phyloP scores from a whole-genome alignment of 2,329 filamentous ascomycete species.

The Alternaria sp. region DNA sequence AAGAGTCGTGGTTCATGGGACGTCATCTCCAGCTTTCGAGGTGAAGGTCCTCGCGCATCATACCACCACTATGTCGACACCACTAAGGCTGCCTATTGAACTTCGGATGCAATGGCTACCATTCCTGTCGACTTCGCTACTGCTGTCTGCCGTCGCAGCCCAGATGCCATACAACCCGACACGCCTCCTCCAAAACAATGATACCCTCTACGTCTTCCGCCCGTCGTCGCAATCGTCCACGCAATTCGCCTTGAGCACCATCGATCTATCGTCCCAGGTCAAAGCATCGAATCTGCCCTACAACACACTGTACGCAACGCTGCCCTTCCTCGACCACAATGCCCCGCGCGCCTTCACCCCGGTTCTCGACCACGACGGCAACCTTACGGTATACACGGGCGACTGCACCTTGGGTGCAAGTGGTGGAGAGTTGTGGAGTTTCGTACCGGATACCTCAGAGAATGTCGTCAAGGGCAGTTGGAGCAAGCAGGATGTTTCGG shows the following conservation, averaged over 20 bases:
- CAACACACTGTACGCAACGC: constrained; percentile 59
- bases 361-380: constrained; percentile 69
- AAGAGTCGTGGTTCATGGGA: constrained; percentile 25
- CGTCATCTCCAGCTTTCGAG: constrained; percentile 17
- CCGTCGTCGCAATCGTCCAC: constrained; percentile 56
- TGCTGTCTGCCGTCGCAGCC: constrained; percentile 23
- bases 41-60: constrained; percentile 26
- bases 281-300: constrained; percentile 52
- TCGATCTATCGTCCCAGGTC: constrained; percentile 69
- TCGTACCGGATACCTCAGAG: constrained; percentile 56
- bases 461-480: constrained; percentile 61
- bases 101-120: neutral
- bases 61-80: constrained; percentile 7
- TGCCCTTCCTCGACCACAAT: constrained; percentile 67
- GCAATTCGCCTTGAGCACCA: constrained; percentile 63
- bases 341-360: constrained; percentile 69
- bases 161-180: constrained; percentile 79
- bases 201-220: constrained; percentile 73
- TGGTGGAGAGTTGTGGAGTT: constrained; percentile 71
- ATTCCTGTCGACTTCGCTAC: neutral
- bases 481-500: constrained; percentile 53
- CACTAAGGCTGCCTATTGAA: neutral
- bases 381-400: constrained; percentile 76
- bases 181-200: constrained; percentile 66
- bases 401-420: constrained; percentile 65